A percentile compares a stretch with the other conserved stretches of the same genome.
phyloP scores from a whole-genome alignment of 495 filamentous ascomycete species.

The Penicillium lagena region DNA sequence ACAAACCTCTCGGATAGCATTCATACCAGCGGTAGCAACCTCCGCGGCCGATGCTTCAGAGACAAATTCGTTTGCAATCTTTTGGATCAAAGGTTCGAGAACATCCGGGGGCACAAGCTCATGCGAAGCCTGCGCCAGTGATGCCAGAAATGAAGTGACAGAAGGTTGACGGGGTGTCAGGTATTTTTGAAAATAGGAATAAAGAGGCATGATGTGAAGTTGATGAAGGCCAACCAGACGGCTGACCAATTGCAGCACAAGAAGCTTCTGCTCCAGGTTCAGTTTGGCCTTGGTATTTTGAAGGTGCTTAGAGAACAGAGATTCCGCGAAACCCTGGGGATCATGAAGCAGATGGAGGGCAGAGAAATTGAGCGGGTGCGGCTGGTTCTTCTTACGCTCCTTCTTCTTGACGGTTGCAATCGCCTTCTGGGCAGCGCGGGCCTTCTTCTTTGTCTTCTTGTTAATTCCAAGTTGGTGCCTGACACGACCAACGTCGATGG shows the following conservation, averaged over 20 bases:
- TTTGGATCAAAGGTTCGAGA: slow-evolving; percentile 84
- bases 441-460: slow-evolving; percentile 90
- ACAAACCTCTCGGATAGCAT: slow-evolving; percentile 91
- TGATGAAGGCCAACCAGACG: slow-evolving; percentile 91
- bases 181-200: slow-evolving; percentile 82
- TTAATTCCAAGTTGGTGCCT: slow-evolving; percentile 84
- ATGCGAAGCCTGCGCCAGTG: slow-evolving; percentile 85
- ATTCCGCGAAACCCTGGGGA: slow-evolving; percentile 90
- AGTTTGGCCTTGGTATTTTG: slow-evolving; percentile 81
- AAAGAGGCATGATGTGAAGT: slow-evolving; percentile 75
- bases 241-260: slow-evolving; percentile 82
- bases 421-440: slow-evolving; percentile 70
- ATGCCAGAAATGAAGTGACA: slow-evolving; percentile 92
- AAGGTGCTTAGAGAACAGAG: slow-evolving; percentile 83
- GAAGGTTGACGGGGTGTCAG: slow-evolving; percentile 83
- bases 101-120: slow-evolving; percentile 88
- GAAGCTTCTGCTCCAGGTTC: slow-evolving; percentile 82
- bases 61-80: slow-evolving; percentile 98
- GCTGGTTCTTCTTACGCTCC: slow-evolving; percentile 80
- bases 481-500: slow-evolving; percentile 69
- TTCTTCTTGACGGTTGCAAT: slow-evolving; percentile 69
- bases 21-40: slow-evolving; percentile 88
- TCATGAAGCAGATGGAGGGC: slow-evolving; percentile 96
- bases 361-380: slow-evolving; percentile 89
- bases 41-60: slow-evolving; percentile 88